Percentiles rank a stretch among this genome's conserved stretches.
phyloP scores from a whole-genome alignment of 345 rosid genomes.

The Xanthoceras sorbifolium region DNA sequence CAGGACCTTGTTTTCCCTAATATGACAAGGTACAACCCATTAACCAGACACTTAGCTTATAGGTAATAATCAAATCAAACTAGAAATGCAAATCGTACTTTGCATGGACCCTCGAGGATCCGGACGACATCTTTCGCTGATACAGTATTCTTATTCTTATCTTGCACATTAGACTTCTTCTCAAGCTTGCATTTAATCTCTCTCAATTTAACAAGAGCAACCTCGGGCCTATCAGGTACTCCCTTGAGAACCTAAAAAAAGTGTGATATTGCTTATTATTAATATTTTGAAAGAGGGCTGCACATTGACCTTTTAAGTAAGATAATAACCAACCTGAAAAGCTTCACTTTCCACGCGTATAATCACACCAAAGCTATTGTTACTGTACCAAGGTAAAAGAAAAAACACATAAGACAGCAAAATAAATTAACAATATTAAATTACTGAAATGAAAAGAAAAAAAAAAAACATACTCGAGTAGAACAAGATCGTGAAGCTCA shows the following conservation, averaged over 20 bases:
- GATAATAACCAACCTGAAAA: conserved; percentile 59
- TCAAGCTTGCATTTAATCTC: conserved; percentile 93
- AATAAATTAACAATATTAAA: background rate
- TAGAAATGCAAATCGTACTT: conserved; percentile 49
- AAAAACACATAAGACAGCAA: conserved; percentile 25
- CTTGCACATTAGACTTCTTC: conserved; percentile 69
- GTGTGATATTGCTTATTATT: background rate
- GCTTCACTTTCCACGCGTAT: conserved; percentile 98
- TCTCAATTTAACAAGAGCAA: conserved; percentile 77
- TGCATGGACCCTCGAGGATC: conserved; percentile 87
- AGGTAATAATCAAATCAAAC: conserved; percentile 19
- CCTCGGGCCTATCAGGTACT: conserved; percentile 90
- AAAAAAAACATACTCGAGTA: conserved; percentile 69
- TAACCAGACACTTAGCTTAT: conserved; percentile 2
- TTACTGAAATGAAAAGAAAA: conserved; percentile 3
- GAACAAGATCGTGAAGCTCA: conserved; percentile 96
- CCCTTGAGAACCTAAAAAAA: conserved; percentile 81
- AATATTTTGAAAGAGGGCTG: background rate
- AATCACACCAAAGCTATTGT: conserved; percentile 83
- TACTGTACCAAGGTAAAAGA: conserved; percentile 53
- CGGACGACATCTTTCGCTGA: conserved; percentile 79
- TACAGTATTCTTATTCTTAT: conserved; percentile 65
- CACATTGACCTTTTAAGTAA: background rate
- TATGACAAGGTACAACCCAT: conserved; percentile 17
- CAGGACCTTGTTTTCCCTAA: conserved; percentile 96